Conservation (phyloP, 31 red algal genomes). For the Asparagopsis taxiformis region DNA sequence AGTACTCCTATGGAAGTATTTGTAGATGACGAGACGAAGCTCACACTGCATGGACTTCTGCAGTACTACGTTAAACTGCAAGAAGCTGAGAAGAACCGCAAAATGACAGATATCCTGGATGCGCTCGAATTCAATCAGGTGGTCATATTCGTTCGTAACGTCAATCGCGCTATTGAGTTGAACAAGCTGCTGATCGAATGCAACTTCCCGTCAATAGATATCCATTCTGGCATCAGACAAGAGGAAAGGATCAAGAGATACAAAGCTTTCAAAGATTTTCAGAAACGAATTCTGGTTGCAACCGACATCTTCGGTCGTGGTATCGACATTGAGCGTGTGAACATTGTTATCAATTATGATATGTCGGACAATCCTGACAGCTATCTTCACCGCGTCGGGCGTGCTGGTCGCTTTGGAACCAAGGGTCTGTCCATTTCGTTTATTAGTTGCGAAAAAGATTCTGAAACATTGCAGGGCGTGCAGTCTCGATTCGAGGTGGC, state of each 20-base stretch:
- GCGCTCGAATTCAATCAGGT: slow-evolving; percentile 99
- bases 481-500: slow-evolving; percentile 95
- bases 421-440: slow-evolving; percentile 97
- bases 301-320: slow-evolving; percentile 97
- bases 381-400: slow-evolving; percentile 89
- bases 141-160: slow-evolving; percentile 96
- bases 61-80: slow-evolving; percentile 94
- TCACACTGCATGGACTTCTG: slow-evolving; percentile 95
- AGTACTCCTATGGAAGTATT: slow-evolving; percentile 89
- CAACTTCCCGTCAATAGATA: slow-evolving; percentile 97
- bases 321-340: slow-evolving; percentile 95
- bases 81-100: slow-evolving; percentile 96
- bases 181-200: slow-evolving; percentile 91
- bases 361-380: slow-evolving; percentile 81
- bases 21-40: slow-evolving; percentile 98
- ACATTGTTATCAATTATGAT: slow-evolving; percentile 99
- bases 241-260: slow-evolving; percentile 94
- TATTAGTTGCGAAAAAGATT: slow-evolving; percentile 76
- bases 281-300: slow-evolving; percentile 89
- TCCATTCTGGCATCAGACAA: slow-evolving; percentile 85
- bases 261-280: slow-evolving; percentile 96
- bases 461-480: slow-evolving; percentile 81
- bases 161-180: slow-evolving; percentile 76
- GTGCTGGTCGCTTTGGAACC: slow-evolving; percentile 93
- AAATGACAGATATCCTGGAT: slow-evolving; percentile 93